These are phyloP conservation scores for Trematosphaeria pertusa DNA, from an alignment of 2,329 filamentous ascomycete genomes.

Conservation along the genomic window DNA sequence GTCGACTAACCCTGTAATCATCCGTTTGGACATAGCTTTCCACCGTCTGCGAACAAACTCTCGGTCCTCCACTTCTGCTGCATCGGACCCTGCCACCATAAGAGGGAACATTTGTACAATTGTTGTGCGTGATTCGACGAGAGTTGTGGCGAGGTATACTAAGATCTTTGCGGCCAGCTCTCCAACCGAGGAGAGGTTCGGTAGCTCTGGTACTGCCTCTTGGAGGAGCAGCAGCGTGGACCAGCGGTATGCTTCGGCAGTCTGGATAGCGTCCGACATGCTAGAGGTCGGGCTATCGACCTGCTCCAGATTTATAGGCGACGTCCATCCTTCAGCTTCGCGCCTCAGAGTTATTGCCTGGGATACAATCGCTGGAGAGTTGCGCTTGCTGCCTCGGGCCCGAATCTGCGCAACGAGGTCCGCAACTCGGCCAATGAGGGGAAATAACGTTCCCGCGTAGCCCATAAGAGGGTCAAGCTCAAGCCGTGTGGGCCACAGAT, in stretches of 20 bases:
- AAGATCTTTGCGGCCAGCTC: constrained; percentile 68
- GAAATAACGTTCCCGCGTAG: constrained; percentile 69
- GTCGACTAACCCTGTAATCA: constrained; percentile 71
- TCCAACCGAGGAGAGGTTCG: constrained; percentile 60
- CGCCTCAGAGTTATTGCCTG: constrained; percentile 67
- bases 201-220: constrained; percentile 71
- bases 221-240: constrained; percentile 69
- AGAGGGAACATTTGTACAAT: constrained; percentile 74
- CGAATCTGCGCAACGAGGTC: constrained; percentile 66
- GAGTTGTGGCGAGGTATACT: constrained; percentile 67
- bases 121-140: constrained; percentile 65
- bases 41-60: constrained; percentile 69
- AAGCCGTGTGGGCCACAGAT: constrained; percentile 28
- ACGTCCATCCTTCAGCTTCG: constrained; percentile 66
- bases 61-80: constrained; percentile 64
- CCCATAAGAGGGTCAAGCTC: constrained; percentile 73
- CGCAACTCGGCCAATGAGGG: constrained; percentile 68
- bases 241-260: constrained; percentile 71
- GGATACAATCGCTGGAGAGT: constrained; percentile 65
- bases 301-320: constrained; percentile 61
- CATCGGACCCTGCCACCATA: constrained; percentile 69
- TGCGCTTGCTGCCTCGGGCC: constrained; percentile 55
- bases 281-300: constrained; percentile 67
- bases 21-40: constrained; percentile 64
- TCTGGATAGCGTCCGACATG: constrained; percentile 68